Percentiles rank a stretch among this genome's conserved stretches.
Evolutionary conservation across 257 asterid genomes (phyloP).

Genomic region (Asclepias syriaca): DNA sequence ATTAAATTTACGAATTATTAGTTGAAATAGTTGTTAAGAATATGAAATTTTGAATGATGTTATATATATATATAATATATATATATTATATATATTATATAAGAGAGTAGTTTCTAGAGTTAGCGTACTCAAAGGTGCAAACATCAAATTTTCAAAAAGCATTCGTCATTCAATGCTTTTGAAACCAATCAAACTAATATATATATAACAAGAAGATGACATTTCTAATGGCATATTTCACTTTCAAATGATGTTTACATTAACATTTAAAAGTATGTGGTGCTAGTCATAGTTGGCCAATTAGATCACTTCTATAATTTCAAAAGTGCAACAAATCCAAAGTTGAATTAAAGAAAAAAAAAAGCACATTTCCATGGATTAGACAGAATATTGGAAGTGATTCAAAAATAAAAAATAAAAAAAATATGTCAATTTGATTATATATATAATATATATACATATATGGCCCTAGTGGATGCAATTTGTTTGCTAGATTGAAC

Average conservation of each 20-base stretch:
- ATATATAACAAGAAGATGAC: too few species aligned
- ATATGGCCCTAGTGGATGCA: background rate
- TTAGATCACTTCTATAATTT: background rate
- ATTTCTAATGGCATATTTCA: background rate
- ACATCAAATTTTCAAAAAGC: background rate
- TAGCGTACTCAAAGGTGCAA: background rate
- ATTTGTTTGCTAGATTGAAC: background rate
- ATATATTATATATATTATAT: too few species aligned
- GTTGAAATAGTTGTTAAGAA: too few species aligned
- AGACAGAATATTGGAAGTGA: background rate
- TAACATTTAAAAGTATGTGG: background rate
- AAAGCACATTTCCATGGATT: background rate
- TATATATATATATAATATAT: too few species aligned
- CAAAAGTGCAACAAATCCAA: slow-evolving; percentile 3
- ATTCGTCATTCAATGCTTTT: background rate
- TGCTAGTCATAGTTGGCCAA: background rate
- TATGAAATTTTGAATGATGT: too few species aligned
- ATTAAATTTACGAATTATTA: too few species aligned
- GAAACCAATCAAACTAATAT: background rate
- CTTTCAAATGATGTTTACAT: background rate
- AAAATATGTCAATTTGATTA: background rate
- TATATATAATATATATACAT: background rate
- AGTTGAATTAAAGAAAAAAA: background rate
- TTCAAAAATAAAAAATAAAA: background rate
- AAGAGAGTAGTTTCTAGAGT: background rate